phyloP scores from a whole-genome alignment of 2,329 filamentous ascomycete genomes.

The Aureobasidium sp. region DNA sequence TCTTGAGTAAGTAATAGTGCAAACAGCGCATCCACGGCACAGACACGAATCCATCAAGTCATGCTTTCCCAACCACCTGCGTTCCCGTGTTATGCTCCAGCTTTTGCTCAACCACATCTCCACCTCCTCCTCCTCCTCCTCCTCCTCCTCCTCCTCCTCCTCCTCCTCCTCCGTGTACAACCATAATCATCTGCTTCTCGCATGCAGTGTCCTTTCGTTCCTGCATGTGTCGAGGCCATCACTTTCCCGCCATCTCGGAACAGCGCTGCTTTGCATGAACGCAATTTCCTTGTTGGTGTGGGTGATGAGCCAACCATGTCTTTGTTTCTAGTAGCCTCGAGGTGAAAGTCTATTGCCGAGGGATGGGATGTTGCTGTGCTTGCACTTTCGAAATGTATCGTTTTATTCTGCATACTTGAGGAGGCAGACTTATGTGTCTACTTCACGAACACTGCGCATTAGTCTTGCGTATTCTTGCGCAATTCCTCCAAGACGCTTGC shows the following conservation, averaged over 20 bases:
- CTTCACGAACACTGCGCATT: neutral
- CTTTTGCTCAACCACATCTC: neutral
- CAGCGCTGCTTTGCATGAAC: neutral
- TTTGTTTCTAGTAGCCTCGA: neutral
- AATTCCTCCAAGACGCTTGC: neutral
- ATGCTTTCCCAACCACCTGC: conserved; percentile 6
- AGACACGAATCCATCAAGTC: neutral
- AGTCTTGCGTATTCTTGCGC: neutral
- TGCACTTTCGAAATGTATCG: neutral
- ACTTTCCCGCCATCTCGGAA: neutral
- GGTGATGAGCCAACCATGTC: neutral
- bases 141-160: no score
- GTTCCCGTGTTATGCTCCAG: neutral
- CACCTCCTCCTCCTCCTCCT: neutral
- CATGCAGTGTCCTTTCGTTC: neutral
- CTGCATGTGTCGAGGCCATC: neutral
- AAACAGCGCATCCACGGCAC: neutral
- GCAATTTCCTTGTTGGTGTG: neutral
- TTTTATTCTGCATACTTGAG: neutral
- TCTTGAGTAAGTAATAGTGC: no score
- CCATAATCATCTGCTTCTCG: neutral
- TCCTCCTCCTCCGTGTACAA: neutral
- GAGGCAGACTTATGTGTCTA: neutral
- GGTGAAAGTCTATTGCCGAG: neutral
- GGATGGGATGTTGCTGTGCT: no score